Base-by-base conservation (phyloP, 768 basidiomycete genomes). In the Phanerochaete carnosa region DNA sequence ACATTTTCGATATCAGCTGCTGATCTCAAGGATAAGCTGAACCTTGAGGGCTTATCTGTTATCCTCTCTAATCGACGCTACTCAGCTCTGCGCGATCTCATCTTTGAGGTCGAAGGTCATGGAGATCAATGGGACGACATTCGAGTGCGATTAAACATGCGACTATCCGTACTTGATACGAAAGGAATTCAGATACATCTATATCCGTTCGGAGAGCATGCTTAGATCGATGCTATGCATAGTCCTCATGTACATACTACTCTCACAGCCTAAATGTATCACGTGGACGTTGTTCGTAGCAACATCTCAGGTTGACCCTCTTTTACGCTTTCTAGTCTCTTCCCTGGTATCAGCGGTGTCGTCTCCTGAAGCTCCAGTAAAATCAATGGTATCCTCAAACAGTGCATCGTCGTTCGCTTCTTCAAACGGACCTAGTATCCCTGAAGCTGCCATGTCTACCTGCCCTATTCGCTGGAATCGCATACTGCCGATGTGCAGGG, bases 401-500 rank as follows among this genome's bases (percentile, higher is more conserved):
- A 47, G 43, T 7, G 39, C 54, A 19, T 55, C 25, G 37, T 45
- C 59, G 15, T 45, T 13, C 25, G 23, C 28, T 1, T 60, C 59
- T 43, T 19, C 30, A 16, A 29, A 11, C 13, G n/a, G 5, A 11
- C 12, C 47, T 37, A 25, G 32, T 22, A 12, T 23, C 12, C 47
- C 26, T 22, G 13, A 32, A 4, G 43, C 28, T 6, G 12, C 15
- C 28, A 19, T 19, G 35, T 59, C 58, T 23, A 13, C 47, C 46
- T 29, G 30, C 32, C 47, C 55, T 12, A 63, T 16, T 11, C 63
- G 67, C 16, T 55, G 43, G 51, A 88, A 87, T 45, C 68, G 73
- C 68, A 87, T 71, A 4, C 72, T 72, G 13, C 85, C 83, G 50
- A 67, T 77, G 49, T 77, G 72, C 45, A 87, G 69, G 51, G 77